Conservation (phyloP, 2,329 filamentous ascomycete species). For the Talaromyces funiculosus region DNA sequence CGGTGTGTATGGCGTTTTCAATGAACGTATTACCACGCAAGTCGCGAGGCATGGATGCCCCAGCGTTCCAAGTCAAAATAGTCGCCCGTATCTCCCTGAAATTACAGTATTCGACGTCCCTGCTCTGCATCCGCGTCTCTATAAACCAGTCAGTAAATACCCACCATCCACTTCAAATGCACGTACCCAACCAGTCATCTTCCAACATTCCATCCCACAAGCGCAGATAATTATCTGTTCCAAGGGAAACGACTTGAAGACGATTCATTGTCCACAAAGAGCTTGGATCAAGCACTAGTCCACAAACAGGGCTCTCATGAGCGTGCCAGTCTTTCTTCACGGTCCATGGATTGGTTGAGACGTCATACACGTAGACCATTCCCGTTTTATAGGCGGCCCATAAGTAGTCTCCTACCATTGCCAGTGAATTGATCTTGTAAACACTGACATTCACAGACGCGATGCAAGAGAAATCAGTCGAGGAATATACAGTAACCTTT, state of each 20-base stretch:
- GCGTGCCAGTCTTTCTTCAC: constrained; percentile 94
- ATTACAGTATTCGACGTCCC: constrained; percentile 75
- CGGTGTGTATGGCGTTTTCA: constrained; percentile 68
- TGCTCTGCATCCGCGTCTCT: constrained; percentile 79
- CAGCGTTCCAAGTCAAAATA: constrained; percentile 94
- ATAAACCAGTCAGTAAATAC: constrained; percentile 17
- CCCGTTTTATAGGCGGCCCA: constrained; percentile 96
- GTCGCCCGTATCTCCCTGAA: constrained; percentile 76
- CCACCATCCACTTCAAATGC: neutral
- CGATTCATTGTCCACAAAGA: constrained; percentile 81
- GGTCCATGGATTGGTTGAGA: constrained; percentile 72
- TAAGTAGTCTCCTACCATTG: constrained; percentile 71
- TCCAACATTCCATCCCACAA: constrained; percentile 90
- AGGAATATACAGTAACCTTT: constrained; percentile 89
- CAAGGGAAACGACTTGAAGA: constrained; percentile 77
- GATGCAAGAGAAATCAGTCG: constrained; percentile 68
- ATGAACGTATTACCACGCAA: constrained; percentile 77
- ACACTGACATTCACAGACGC: constrained; percentile 78
- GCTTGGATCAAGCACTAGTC: constrained; percentile 70
- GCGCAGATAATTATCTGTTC: constrained; percentile 76
- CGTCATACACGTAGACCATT: constrained; percentile 89
- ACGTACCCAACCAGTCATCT: constrained; percentile 78
- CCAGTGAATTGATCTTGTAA: constrained; percentile 89
- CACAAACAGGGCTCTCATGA: constrained; percentile 75
- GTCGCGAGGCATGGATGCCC: constrained; percentile 84